Percentiles rank a stretch among this genome's conserved stretches.
These are phyloP conservation scores for Cutaneotrichosporon sp. DNA, from an alignment of 1,284 basidiomycete species.

Conservation along the genomic window DNA sequence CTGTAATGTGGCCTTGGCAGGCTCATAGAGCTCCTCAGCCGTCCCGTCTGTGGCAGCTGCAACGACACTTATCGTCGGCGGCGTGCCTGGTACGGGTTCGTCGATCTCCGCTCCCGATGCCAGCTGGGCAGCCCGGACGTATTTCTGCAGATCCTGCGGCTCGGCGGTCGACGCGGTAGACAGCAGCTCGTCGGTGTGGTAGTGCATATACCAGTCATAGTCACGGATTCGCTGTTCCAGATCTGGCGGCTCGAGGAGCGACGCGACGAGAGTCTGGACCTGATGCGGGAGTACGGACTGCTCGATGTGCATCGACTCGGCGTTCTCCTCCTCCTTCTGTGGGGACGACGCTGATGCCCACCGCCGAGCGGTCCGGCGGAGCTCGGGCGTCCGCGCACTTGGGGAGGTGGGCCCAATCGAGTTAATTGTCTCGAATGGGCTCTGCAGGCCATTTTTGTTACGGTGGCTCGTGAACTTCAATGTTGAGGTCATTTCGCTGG, in stretches of 20 bases:
- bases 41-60: not conserved
- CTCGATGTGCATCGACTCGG: not conserved
- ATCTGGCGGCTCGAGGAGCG: slow-evolving; percentile 59
- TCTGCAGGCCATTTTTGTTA: slow-evolving; percentile 30
- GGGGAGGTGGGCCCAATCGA: not conserved
- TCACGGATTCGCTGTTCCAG: slow-evolving; percentile 56
- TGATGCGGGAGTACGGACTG: not conserved
- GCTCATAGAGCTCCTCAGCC: slow-evolving; percentile 14
- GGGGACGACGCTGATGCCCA: slow-evolving; percentile 19
- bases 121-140: slow-evolving; percentile 41
- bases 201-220: slow-evolving; percentile 64
- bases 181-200: slow-evolving; percentile 45
- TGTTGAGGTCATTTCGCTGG: slow-evolving; percentile 19
- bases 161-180: slow-evolving; percentile 40
- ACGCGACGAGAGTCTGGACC: slow-evolving; percentile 58
- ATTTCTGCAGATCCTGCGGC: slow-evolving; percentile 50
- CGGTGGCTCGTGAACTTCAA: slow-evolving; percentile 31
- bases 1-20: slow-evolving; percentile 16
- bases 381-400: slow-evolving; percentile 1
- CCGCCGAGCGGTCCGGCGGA: slow-evolving; percentile 35
- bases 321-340: slow-evolving; percentile 1
- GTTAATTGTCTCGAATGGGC: slow-evolving; percentile 36
- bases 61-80: not conserved
- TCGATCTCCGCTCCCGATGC: slow-evolving; percentile 38
- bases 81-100: slow-evolving; percentile 6